Conservation (phyloP, 2,329 filamentous ascomycete genomes). For the Xylaria sp. region DNA sequence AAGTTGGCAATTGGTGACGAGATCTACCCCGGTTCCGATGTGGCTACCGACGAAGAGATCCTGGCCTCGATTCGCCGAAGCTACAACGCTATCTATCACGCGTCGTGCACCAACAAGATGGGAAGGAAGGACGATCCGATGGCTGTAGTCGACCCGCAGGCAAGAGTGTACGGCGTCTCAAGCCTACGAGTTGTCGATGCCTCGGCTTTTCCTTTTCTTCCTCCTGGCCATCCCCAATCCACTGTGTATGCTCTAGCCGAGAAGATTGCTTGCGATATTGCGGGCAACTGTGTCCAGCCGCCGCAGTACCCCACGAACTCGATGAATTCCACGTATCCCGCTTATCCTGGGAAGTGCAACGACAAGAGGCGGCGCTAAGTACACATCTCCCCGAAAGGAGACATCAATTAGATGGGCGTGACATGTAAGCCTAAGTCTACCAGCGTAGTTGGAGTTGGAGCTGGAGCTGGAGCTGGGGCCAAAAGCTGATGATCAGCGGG, state of each 20-base stretch:
- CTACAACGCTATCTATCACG: slow-evolving; percentile 57
- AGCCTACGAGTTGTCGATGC: slow-evolving; percentile 69
- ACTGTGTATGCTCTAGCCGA: slow-evolving; percentile 43
- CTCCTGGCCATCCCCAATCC: slow-evolving; percentile 44
- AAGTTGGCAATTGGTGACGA: slow-evolving; percentile 75
- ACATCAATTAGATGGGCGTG: background rate
- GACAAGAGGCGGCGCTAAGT: slow-evolving; percentile 16
- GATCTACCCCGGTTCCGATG: slow-evolving; percentile 65
- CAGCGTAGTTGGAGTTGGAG: background rate
- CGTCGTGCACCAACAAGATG: slow-evolving; percentile 64
- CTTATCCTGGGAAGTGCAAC: slow-evolving; percentile 17
- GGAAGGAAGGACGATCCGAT: slow-evolving; percentile 61
- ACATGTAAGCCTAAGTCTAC: background rate
- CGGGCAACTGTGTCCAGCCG: slow-evolving; percentile 33
- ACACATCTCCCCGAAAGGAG: background rate
- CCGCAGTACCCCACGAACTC: slow-evolving; percentile 20
- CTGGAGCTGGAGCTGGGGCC: background rate
- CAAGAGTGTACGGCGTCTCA: slow-evolving; percentile 63
- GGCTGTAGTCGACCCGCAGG: slow-evolving; percentile 65
- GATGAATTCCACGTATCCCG: slow-evolving; percentile 14
- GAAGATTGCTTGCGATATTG: slow-evolving; percentile 39
- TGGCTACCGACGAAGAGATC: slow-evolving; percentile 70
- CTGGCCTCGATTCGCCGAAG: slow-evolving; percentile 36
- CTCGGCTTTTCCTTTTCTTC: slow-evolving; percentile 44
- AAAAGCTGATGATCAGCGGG: background rate